phyloP scores from a whole-genome alignment of 2,329 filamentous ascomycete species.

The Fusarium marasasianum region DNA sequence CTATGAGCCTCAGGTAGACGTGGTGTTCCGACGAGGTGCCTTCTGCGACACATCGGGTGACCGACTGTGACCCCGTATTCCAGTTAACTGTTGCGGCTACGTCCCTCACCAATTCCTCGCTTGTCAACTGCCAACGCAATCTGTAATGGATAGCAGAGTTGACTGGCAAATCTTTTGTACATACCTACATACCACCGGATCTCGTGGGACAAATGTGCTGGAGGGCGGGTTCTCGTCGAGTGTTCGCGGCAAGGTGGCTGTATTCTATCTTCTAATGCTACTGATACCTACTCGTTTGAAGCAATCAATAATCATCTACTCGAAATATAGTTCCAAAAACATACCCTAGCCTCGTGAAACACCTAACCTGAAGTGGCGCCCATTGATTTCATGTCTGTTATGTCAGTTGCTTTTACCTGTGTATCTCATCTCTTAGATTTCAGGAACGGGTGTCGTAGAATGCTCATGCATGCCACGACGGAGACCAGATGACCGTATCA shows the following conservation, averaged over 20 bases:
- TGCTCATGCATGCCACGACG: not conserved
- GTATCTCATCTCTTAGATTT: not conserved
- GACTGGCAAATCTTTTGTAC: constrained; percentile 38
- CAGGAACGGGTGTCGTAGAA: not conserved
- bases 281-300: constrained; percentile 48
- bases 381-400: not conserved
- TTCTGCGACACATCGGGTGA: constrained; percentile 45
- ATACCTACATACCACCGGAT: constrained; percentile 37
- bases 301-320: constrained; percentile 24
- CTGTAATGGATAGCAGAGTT: constrained; percentile 13
- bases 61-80: constrained; percentile 44
- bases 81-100: constrained; percentile 37
- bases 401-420: not conserved
- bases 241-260: constrained; percentile 44
- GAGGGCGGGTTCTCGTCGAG: constrained; percentile 46
- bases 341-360: not conserved
- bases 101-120: constrained; percentile 38
- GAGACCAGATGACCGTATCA: constrained; percentile 33
- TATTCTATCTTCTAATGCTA: constrained; percentile 49
- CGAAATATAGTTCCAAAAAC: not conserved
- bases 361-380: not conserved
- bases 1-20: constrained; percentile 31
- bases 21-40: constrained; percentile 41
- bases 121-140: constrained; percentile 13
- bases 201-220: constrained; percentile 42